Evolutionary conservation across 2,329 filamentous ascomycete species (phyloP).

Genomic region (Aspergillus sp.): DNA sequence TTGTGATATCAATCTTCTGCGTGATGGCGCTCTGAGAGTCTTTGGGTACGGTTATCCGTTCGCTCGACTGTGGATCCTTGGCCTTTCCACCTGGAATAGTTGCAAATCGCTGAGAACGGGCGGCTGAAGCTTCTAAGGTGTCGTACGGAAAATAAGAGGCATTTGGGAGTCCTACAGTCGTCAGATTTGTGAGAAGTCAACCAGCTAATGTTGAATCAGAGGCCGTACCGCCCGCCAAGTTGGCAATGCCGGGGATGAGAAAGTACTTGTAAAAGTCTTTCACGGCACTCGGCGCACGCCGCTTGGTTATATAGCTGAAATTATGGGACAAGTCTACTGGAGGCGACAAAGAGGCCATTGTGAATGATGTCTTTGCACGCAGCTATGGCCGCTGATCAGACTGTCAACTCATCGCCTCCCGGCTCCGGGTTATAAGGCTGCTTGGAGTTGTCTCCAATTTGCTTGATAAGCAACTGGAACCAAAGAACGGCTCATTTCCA

Average conservation of each 20-base stretch:
- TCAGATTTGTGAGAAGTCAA: not conserved
- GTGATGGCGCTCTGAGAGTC: slow-evolving; percentile 54
- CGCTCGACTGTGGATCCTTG: slow-evolving; percentile 31
- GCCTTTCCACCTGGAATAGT: slow-evolving; percentile 62
- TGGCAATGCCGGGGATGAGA: slow-evolving; percentile 59
- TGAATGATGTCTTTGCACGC: not conserved
- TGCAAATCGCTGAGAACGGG: slow-evolving; percentile 71
- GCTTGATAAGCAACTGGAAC: slow-evolving; percentile 17
- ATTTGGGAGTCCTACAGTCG: slow-evolving; percentile 70
- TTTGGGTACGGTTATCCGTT: slow-evolving; percentile 72
- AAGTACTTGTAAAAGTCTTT: slow-evolving; percentile 90
- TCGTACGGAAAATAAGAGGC: slow-evolving; percentile 84
- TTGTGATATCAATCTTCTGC: slow-evolving; percentile 75
- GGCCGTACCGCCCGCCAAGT: slow-evolving; percentile 58
- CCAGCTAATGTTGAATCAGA: not conserved
- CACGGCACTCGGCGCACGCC: slow-evolving; percentile 64
- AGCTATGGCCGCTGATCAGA: not conserved
- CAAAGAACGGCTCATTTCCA: not conserved
- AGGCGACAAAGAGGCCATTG: slow-evolving; percentile 13
- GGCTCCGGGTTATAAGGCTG: not conserved
- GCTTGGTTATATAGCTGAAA: slow-evolving; percentile 68
- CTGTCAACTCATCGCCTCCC: not conserved
- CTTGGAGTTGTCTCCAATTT: slow-evolving; percentile 6
- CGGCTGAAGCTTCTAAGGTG: slow-evolving; percentile 79
- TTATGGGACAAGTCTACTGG: slow-evolving; percentile 80